Evolutionary conservation across 495 filamentous ascomycete genomes (phyloP).

Genomic region (Polyplosphaeria fusca): DNA sequence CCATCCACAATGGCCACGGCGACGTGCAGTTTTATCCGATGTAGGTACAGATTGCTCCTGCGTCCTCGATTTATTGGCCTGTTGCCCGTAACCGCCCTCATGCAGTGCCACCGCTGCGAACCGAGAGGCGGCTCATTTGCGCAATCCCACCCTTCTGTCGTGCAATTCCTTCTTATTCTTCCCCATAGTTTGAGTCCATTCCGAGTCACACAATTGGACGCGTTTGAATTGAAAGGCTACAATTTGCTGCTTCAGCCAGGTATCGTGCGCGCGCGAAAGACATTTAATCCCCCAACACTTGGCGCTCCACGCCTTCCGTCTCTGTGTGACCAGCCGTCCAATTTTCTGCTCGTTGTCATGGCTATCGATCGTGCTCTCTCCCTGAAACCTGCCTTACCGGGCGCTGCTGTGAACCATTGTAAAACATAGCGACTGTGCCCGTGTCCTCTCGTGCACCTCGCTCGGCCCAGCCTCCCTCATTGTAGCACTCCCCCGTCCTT

Average conservation of each 20-base stretch:
- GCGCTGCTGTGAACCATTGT: conserved; percentile 6
- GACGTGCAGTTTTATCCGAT: conserved; percentile 9
- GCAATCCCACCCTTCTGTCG: background rate
- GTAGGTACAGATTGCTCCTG: conserved; percentile 21
- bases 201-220: too few species aligned
- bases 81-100: background rate
- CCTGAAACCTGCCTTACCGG: background rate
- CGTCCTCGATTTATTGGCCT: background rate
- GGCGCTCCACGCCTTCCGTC: too few species aligned
- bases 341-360: background rate
- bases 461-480: background rate
- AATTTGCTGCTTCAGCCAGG: too few species aligned
- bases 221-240: too few species aligned
- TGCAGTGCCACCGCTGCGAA: conserved; percentile 3
- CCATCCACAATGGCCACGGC: too few species aligned
- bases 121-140: background rate
- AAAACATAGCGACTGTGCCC: background rate
- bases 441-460: background rate
- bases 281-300: too few species aligned
- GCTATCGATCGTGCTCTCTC: conserved; percentile 2
- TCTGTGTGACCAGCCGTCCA: background rate
- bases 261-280: too few species aligned
- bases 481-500: background rate
- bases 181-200: too few species aligned
- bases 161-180: too few species aligned